Evolutionary conservation across 306 rosid genomes (phyloP), one percentile per base, ranked within the genome.

Genomic region (Fagus crenata): DNA sequence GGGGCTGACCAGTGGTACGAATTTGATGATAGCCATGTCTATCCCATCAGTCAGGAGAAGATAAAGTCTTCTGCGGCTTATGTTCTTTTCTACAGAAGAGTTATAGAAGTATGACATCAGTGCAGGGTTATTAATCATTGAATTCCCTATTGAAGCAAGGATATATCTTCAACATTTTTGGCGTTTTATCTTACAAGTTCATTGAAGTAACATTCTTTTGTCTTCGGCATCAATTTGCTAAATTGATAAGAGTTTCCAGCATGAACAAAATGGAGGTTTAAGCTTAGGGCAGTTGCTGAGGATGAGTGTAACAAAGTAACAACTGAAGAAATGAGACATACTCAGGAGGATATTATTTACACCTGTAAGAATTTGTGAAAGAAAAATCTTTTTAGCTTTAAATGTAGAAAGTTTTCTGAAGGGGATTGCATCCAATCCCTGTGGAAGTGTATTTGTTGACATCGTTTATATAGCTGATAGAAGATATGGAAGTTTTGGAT

Each of bases 11-110:
- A 83, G 71, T 95, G 99, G 97, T 95, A 89, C 49, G 96, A 95
- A 72, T 95, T 95, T 49, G 97, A 95, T 71, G 97, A 95, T 85
- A 90, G 97, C 87, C 87, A 81, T 43, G 99, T 95, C 76, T n/a
- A 79, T 86, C 92, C 97, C 73, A 81, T 95, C 88, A 84, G 80
- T 86, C 84, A 51, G 74, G 99, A 90, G 87, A 95, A 89, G 97
- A 92, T 92, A 77, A 95, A 95, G 90, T 88, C 97, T 85, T 86
- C 97, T 51, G 97, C 97, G 69, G 97, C 97, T 6, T 95, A 95
- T 85, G 97, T 95, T 90, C 96, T 95, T 80, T 95, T 95, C 88
- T 95, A 92, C 90, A 76, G 93, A 89, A 92, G 97, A 87, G 90
- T 88, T 74, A 77, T 76, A 43, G 96, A 89, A 71, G 86, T 46